A percentile compares a stretch with the other conserved stretches of the same genome.
Evolutionary conservation across 2,329 filamentous ascomycete genomes (phyloP).

Genomic region (Sarocladium brachiariae): DNA sequence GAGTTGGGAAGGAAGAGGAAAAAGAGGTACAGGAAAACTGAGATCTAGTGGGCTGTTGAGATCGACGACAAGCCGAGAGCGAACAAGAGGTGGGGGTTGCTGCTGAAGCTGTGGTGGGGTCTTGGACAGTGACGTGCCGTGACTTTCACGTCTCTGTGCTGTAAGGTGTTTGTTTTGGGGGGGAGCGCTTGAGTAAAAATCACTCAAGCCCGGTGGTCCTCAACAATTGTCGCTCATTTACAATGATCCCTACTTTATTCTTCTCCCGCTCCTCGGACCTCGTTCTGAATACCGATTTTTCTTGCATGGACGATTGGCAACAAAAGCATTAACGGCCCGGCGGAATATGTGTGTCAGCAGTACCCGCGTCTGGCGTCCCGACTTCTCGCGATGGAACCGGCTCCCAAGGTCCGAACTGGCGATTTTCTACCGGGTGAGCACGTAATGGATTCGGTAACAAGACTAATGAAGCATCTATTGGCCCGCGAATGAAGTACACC

Average conservation of each 20-base stretch:
- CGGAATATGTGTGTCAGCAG: not conserved
- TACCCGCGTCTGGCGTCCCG: not conserved
- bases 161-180: not conserved
- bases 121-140: not conserved
- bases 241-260: not conserved
- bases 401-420: constrained; percentile 2
- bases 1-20: not conserved
- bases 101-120: constrained; percentile 7
- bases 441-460: not conserved
- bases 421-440: not conserved
- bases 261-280: not conserved
- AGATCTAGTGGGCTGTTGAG: constrained; percentile 5
- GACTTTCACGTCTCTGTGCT: not conserved
- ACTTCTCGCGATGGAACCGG: not conserved
- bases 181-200: not conserved
- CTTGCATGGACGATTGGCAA: too few species aligned
- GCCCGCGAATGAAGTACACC: not conserved
- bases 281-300: too few species aligned
- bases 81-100: constrained; percentile 7
- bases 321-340: too few species aligned
- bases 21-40: not conserved
- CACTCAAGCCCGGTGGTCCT: not conserved
- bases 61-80: not conserved
- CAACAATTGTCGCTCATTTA: constrained; percentile 1
- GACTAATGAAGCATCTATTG: constrained; percentile 2